Evolutionary conservation across 2,329 filamentous ascomycete genomes (phyloP).

Genomic region (Fusarium globosum): DNA sequence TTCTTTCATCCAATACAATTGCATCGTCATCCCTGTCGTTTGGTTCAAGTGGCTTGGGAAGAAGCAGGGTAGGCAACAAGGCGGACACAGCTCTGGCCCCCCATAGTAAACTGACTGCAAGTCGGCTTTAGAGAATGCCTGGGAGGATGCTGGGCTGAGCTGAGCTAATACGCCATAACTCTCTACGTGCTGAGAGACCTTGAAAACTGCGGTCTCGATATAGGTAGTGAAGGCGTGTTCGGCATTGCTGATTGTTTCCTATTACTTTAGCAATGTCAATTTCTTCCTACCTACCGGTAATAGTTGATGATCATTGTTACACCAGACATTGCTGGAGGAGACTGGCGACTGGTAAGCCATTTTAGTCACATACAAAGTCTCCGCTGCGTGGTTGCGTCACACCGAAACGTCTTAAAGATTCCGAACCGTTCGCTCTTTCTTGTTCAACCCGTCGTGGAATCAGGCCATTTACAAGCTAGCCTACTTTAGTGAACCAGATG

Average conservation of each 20-base stretch:
- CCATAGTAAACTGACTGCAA: not conserved
- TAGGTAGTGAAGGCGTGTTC: not conserved
- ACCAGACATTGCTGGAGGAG: not conserved
- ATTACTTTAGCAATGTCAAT: not conserved
- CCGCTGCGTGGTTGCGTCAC: conserved; percentile 16
- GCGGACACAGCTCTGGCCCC: conserved; percentile 38
- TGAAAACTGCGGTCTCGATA: not conserved
- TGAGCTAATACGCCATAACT: not conserved
- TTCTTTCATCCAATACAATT: conserved; percentile 24
- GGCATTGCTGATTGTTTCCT: not conserved
- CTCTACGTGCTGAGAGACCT: not conserved
- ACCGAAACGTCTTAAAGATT: conserved; percentile 1
- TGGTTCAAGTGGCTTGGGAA: conserved; percentile 31
- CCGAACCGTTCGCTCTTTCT: not conserved
- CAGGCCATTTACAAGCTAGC: not conserved
- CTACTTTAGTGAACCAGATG: not conserved
- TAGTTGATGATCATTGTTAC: not conserved
- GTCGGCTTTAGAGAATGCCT: conserved; percentile 26
- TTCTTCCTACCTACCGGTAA: not conserved
- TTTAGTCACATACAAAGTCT: not conserved
- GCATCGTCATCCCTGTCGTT: conserved; percentile 25
- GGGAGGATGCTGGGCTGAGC: conserved; percentile 4
- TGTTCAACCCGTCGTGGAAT: not conserved
- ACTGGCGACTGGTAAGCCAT: not conserved
- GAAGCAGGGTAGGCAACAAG: conserved; percentile 43